Evolutionary conservation across 2,329 filamentous ascomycete genomes (phyloP), one percentile per base, ranked within the genome.

Genomic region (Phaeoacremonium minimum): DNA sequence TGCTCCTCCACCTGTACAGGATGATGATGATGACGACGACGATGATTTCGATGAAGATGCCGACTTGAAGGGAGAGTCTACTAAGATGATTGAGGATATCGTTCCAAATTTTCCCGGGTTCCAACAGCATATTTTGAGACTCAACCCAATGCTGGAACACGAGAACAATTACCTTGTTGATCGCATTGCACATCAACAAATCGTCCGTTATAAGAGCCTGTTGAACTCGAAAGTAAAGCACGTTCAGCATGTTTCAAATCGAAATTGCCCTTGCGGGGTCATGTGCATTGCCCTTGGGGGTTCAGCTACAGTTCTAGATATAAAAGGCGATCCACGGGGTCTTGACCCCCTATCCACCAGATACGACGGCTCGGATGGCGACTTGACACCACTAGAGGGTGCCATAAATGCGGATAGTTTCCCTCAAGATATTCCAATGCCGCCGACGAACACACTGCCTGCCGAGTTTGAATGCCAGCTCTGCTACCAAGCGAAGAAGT

Each of bases 391-490:
- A 5, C 69, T 75, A 2, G 88, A 94, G 48, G 82, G 80, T 3
- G 71, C 77, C 4, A 79, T 90, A 32, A 80, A 72, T 11, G 68
- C 75, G 8, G 85, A 89, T 14, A 84, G 80, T 44, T 95, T 95
- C 51, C 88, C 89, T 1, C 63, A 65, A 4, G 87, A 88, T 15
- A 88, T 95, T 5, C 88, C 87, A 6, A 75, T 87, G 60, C 90
- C 90, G 6, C 88, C 87, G 2, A 83, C 87, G 3, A 73, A 69
- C 40, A 75, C 77, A 13, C 71, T 96, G 6, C 90, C 90, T 1
- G 87, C 89, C 4, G 82, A 91, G 52, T 91, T 95, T 43, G 90
- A 96, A 64, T 96, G 90, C 48, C 83, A 85, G 26, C 67, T 95
- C 15, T 95, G 90, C 63, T 95, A 87, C 65, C 79, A 83, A 48